These are phyloP conservation scores for Eimeria falciformis DNA, from an alignment of 169 alveolate genomes.

Conservation along the genomic window DNA sequence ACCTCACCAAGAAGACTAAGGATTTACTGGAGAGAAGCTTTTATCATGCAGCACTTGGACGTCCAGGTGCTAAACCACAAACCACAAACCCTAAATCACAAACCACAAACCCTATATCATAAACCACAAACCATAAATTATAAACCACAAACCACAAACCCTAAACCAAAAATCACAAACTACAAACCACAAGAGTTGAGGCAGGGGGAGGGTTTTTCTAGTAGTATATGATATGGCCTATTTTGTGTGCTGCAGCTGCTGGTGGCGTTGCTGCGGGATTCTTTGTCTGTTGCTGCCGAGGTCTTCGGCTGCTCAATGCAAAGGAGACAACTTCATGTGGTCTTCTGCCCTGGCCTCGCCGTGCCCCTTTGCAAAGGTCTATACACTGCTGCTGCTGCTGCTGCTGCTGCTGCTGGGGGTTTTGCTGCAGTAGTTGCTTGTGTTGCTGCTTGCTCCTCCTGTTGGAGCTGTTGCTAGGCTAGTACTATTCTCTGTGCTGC, in stretches of 20 bases:
- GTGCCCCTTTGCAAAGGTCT: not conserved
- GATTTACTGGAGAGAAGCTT: not conserved
- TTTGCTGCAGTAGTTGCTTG: not conserved
- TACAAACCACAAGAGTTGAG: too few species aligned
- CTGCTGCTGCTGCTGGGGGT: not conserved
- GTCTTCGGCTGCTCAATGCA: not conserved
- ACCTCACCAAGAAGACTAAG: not conserved
- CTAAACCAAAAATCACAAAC: too few species aligned
- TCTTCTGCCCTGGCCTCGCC: conserved; percentile 26
- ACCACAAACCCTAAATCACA: not conserved
- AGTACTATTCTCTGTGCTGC: not conserved
- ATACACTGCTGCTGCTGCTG: conserved; percentile 14
- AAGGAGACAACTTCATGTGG: conserved; percentile 19
- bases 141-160: too few species aligned
- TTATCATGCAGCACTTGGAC: not conserved
- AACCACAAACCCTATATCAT: not conserved
- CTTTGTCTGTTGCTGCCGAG: conserved; percentile 16
- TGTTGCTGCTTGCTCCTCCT: not conserved
- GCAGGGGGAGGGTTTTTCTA: not conserved
- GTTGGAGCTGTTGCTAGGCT: not conserved
- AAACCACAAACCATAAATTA: not conserved
- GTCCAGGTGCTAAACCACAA: not conserved
- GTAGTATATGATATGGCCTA: not conserved
- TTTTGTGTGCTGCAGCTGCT: conserved; percentile 8
- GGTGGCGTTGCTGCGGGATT: not conserved